Evolutionary conservation across 768 basidiomycete genomes (phyloP).

Genomic region (Termitomyces sp.): DNA sequence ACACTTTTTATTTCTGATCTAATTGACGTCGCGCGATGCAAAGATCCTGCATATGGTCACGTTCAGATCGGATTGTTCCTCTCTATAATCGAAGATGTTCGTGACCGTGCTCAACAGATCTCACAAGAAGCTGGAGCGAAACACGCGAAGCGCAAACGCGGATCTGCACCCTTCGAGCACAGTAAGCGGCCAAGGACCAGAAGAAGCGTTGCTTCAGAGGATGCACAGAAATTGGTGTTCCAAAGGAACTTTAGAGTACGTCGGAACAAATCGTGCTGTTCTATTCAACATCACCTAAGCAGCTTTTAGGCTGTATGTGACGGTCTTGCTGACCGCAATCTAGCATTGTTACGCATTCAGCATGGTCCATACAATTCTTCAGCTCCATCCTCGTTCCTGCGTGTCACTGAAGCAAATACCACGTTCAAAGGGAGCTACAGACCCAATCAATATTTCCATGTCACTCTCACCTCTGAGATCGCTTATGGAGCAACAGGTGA

Average conservation of each 20-base stretch:
- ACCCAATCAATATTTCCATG: not conserved
- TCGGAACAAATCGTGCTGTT: not conserved
- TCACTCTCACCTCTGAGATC: not conserved
- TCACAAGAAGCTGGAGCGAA: not conserved
- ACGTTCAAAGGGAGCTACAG: not conserved
- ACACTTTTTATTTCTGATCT: conserved; percentile 6
- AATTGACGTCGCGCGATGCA: not conserved
- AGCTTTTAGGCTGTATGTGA: not conserved
- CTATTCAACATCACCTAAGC: not conserved
- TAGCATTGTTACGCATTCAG: not conserved
- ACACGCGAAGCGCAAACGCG: not conserved
- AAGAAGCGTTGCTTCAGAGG: not conserved
- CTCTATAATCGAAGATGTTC: not conserved
- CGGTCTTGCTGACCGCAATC: not conserved
- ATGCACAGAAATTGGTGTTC: not conserved
- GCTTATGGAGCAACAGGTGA: not conserved
- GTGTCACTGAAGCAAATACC: not conserved
- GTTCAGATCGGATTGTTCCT: conserved; percentile 1
- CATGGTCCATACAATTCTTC: not conserved
- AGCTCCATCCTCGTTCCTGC: not conserved
- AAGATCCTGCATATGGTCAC: not conserved
- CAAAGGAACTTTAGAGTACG: not conserved
- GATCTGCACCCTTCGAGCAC: not conserved
- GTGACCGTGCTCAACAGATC: not conserved
- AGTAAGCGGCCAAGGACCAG: not conserved